phyloP scores from a whole-genome alignment of 225 moss, liverwort and hornwort species.

The Marchantia polymorpha region DNA sequence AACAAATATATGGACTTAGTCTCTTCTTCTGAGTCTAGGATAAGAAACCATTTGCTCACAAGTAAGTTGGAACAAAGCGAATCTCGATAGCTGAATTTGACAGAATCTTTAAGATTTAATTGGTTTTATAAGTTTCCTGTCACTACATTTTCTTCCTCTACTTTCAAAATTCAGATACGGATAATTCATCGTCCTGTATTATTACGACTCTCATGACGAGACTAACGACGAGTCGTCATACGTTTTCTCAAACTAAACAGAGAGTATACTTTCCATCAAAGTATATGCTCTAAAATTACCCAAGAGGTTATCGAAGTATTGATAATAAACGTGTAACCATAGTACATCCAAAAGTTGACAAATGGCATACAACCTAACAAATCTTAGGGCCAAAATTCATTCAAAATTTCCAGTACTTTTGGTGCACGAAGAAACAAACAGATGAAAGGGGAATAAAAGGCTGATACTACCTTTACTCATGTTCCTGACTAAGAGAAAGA shows the following conservation, averaged over 20 bases:
- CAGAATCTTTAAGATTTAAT: neutral
- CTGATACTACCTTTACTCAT: neutral
- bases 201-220: neutral
- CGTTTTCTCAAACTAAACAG: neutral
- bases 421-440: neutral
- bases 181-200: neutral
- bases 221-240: neutral
- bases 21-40: neutral
- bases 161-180: neutral
- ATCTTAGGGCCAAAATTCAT: neutral
- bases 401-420: too few species aligned
- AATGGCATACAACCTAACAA: neutral
- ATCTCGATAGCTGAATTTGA: neutral
- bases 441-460: neutral
- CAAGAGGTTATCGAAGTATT: neutral
- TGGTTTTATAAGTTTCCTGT: neutral
- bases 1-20: slow-evolving; percentile 1
- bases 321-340: neutral
- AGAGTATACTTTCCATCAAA: neutral
- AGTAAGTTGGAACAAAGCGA: neutral
- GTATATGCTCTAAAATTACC: neutral
- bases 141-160: neutral
- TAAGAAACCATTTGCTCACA: neutral
- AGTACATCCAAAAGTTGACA: neutral
- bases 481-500: too few species aligned